Conservation (phyloP, 1,284 basidiomycete species). For the Ceratobasidium theobromae region DNA sequence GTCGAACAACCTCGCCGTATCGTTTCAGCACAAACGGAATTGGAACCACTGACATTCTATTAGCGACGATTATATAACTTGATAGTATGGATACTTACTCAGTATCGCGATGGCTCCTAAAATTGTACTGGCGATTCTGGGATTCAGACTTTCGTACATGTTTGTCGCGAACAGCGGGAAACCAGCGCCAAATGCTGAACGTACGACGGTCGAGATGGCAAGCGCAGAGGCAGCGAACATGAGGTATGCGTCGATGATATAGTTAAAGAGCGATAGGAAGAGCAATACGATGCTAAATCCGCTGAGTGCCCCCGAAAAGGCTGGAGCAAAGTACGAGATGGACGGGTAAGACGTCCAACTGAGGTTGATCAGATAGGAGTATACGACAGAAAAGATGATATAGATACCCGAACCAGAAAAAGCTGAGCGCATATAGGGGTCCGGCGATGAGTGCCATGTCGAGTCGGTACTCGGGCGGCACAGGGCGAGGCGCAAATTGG, state of each 20-base stretch:
- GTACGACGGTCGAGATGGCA: slow-evolving; percentile 50
- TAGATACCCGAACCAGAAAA: slow-evolving; percentile 48
- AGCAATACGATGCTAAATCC: slow-evolving; percentile 49
- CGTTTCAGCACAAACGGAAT: slow-evolving; percentile 36
- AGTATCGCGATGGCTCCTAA: slow-evolving; percentile 44
- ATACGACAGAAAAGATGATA: slow-evolving; percentile 40
- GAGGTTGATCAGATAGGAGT: slow-evolving; percentile 39
- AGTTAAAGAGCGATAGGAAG: slow-evolving; percentile 49
- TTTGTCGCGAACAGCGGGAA: slow-evolving; percentile 50
- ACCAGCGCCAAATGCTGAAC: slow-evolving; percentile 50
- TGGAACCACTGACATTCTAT: slow-evolving; percentile 28
- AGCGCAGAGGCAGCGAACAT: slow-evolving; percentile 52
- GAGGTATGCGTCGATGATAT: slow-evolving; percentile 54
- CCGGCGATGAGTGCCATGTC: slow-evolving; percentile 40
- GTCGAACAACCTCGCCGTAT: slow-evolving; percentile 31
- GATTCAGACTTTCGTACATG: slow-evolving; percentile 51
- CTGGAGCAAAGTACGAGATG: slow-evolving; percentile 48
- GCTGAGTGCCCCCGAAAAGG: slow-evolving; percentile 49
- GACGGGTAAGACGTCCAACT: slow-evolving; percentile 48
- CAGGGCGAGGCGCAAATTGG: slow-evolving; percentile 34
- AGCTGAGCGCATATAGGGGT: slow-evolving; percentile 43
- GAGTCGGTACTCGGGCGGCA: slow-evolving; percentile 43
- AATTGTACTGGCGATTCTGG: slow-evolving; percentile 47
- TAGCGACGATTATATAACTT: slow-evolving; percentile 3
- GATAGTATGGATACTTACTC: neutral